Evolutionary conservation across 179 eudicot species (phyloP).

Genomic region (Patellifolia procumbens): DNA sequence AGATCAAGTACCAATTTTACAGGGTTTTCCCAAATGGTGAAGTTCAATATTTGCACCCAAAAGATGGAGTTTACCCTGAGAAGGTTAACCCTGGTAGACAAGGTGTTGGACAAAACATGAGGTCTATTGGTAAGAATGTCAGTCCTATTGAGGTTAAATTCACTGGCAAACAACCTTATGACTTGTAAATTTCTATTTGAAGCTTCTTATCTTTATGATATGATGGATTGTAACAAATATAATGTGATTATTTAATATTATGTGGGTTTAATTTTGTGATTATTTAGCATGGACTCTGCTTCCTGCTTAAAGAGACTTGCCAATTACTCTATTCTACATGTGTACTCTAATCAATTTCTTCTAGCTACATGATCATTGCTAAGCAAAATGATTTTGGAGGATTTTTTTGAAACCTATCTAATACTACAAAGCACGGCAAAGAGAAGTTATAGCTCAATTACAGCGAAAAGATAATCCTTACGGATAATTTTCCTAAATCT

Average conservation of each 20-base stretch:
- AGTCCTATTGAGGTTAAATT: conserved; percentile 76
- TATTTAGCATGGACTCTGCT: neutral
- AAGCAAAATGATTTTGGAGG: neutral
- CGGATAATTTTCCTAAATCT: too few species aligned
- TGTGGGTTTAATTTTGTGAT: neutral
- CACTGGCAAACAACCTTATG: conserved; percentile 65
- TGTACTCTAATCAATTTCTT: neutral
- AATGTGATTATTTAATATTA: conserved; percentile 13
- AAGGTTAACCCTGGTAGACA: conserved; percentile 72
- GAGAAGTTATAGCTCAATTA: too few species aligned
- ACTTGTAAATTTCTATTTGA: conserved; percentile 33
- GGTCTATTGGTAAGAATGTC: conserved; percentile 71
- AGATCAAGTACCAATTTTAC: conserved; percentile 76
- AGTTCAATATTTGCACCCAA: conserved; percentile 70
- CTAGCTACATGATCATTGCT: neutral
- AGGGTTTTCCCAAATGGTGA: conserved; percentile 78
- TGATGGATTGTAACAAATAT: neutral
- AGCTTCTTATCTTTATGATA: neutral
- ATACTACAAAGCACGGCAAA: too few species aligned
- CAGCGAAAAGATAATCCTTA: too few species aligned
- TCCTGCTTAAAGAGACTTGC: neutral
- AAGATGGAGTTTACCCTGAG: conserved; percentile 75
- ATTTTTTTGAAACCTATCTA: neutral
- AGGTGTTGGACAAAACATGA: conserved; percentile 61
- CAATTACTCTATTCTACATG: neutral